Evolutionary conservation across 2,329 filamentous ascomycete genomes (phyloP).

Genomic region (Curvularia sp.): DNA sequence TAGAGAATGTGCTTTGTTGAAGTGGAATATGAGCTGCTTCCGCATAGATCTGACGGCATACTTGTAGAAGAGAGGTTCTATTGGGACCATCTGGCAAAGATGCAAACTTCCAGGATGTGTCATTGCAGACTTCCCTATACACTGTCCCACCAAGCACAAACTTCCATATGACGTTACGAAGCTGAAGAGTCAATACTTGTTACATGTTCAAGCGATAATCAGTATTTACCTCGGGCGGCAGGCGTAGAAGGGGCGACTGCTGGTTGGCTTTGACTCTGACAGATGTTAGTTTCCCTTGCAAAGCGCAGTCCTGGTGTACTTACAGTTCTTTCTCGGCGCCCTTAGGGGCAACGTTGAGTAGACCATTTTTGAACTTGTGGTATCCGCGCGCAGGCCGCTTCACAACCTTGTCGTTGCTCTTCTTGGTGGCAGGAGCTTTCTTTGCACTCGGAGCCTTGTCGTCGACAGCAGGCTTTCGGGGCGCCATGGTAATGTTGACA

Average conservation of each 20-base stretch:
- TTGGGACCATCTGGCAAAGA: neutral
- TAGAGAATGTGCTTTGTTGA: neutral
- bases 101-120: too few species aligned
- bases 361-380: conserved; percentile 25
- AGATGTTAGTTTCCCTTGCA: neutral
- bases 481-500: conserved; percentile 7
- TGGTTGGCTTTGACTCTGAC: conserved; percentile 19
- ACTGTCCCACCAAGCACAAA: conserved; percentile 19
- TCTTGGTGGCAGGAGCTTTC: neutral
- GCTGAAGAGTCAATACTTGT: neutral
- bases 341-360: conserved; percentile 26
- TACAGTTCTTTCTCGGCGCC: conserved; percentile 21
- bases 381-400: conserved; percentile 27
- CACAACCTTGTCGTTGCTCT: conserved; percentile 5
- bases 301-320: neutral
- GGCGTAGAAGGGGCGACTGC: conserved; percentile 20
- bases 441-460: conserved; percentile 2
- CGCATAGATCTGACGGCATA: conserved; percentile 24
- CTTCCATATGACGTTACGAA: conserved; percentile 26
- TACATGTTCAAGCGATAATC: neutral
- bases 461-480: neutral
- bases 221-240: conserved; percentile 18
- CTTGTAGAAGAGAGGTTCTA: conserved; percentile 7
- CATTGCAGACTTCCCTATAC: too few species aligned
- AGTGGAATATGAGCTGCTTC: conserved; percentile 15